A percentile compares a stretch with the other conserved stretches of the same genome.
These are phyloP conservation scores for Capsicum baccatum DNA, from an alignment of 257 asterid species.

Conservation along the genomic window DNA sequence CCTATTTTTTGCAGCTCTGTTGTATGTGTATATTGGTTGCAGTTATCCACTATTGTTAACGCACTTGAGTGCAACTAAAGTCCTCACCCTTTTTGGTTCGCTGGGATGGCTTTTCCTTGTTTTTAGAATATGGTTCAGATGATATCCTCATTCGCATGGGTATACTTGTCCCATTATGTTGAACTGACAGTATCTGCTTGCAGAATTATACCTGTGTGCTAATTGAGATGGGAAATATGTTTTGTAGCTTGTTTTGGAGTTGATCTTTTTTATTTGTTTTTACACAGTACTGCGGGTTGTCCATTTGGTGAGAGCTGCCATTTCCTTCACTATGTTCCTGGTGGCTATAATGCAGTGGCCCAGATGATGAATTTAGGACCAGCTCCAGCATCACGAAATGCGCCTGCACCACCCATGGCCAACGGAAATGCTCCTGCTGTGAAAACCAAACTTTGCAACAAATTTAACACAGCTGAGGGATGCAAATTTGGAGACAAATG, in stretches of 20 bases:
- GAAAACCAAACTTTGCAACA: slow-evolving; percentile 81
- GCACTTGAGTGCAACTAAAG: neutral
- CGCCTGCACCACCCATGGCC: slow-evolving; percentile 43
- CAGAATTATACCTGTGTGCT: neutral
- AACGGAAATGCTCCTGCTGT: slow-evolving; percentile 60
- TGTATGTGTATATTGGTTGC: neutral
- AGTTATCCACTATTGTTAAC: neutral
- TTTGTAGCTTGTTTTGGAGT: neutral
- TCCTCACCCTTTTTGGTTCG: no score
- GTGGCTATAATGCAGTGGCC: slow-evolving; percentile 87
- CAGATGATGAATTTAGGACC: slow-evolving; percentile 84
- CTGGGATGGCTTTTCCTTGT: neutral
- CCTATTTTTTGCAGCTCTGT: neutral
- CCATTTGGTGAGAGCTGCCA: slow-evolving; percentile 85
- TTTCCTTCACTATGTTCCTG: slow-evolving; percentile 86
- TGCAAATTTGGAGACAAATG: slow-evolving; percentile 93
- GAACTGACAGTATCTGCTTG: neutral
- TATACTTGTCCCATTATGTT: neutral
- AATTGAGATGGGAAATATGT: neutral
- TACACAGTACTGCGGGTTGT: slow-evolving; percentile 71
- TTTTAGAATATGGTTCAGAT: neutral
- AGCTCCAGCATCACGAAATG: slow-evolving; percentile 52
- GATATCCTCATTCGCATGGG: neutral
- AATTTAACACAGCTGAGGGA: slow-evolving; percentile 76
- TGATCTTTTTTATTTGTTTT: neutral